Evolutionary conservation across 768 basidiomycete genomes (phyloP).

Genomic region (Astraeus odoratus): DNA sequence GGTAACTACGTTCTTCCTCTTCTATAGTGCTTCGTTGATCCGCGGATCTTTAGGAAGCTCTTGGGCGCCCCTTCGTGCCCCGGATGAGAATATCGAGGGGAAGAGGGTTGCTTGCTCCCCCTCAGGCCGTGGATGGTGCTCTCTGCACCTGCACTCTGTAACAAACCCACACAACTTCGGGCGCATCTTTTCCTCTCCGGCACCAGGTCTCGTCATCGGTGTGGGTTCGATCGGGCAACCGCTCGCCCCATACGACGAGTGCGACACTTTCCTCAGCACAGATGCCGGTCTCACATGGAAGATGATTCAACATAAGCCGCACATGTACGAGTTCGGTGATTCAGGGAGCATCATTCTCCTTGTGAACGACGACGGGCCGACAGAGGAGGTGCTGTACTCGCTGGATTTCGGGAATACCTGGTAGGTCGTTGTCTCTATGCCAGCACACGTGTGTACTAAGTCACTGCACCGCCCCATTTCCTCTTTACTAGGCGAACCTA

Average conservation of each 20-base stretch:
- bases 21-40: not conserved
- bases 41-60: constrained; percentile 40
- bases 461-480: not conserved
- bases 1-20: constrained; percentile 28
- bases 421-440: constrained; percentile 39
- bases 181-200: constrained; percentile 88
- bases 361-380: constrained; percentile 78
- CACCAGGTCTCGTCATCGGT: constrained; percentile 95
- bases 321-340: constrained; percentile 97
- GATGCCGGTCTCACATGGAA: constrained; percentile 86
- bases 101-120: constrained; percentile 57
- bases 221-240: constrained; percentile 79
- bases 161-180: constrained; percentile 91
- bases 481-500: constrained; percentile 52
- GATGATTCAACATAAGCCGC: constrained; percentile 68
- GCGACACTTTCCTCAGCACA: constrained; percentile 88
- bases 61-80: constrained; percentile 68
- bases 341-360: constrained; percentile 72
- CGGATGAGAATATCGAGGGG: constrained; percentile 52
- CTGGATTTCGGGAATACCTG: constrained; percentile 78
- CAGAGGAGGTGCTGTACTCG: constrained; percentile 67
- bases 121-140: constrained; percentile 53
- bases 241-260: constrained; percentile 70
- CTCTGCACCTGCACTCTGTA: constrained; percentile 89
- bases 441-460: not conserved